A percentile compares a stretch with the other conserved stretches of the same genome.
These are phyloP conservation scores for Incumbomyces delicatus DNA, from an alignment of 2,329 filamentous ascomycete species.

Conservation along the genomic window DNA sequence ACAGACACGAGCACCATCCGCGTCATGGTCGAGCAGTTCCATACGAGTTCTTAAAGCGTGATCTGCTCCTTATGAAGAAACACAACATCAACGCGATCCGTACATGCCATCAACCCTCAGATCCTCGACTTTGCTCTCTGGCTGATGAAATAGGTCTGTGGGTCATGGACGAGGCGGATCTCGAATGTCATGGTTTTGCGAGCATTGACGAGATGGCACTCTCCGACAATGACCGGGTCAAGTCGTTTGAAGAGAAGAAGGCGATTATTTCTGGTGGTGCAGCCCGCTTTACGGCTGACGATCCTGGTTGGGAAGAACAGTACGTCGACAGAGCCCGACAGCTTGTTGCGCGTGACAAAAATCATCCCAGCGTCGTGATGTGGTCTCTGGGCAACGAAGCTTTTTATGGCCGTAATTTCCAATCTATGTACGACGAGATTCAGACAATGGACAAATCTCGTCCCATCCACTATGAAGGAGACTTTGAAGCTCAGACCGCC, in stretches of 20 bases:
- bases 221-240: not conserved
- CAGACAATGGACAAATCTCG: constrained; percentile 49
- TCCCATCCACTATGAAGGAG: constrained; percentile 58
- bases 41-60: constrained; percentile 49
- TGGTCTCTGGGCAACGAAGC: constrained; percentile 68
- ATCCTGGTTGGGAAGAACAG: constrained; percentile 39
- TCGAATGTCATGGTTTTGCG: constrained; percentile 29
- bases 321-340: constrained; percentile 60
- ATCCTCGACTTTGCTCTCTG: constrained; percentile 24
- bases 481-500: constrained; percentile 47
- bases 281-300: constrained; percentile 25
- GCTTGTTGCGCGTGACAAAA: constrained; percentile 59
- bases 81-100: constrained; percentile 64
- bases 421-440: constrained; percentile 56
- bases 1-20: constrained; percentile 63
- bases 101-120: constrained; percentile 59
- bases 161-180: constrained; percentile 30
- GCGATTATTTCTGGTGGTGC: constrained; percentile 9
- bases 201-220: not conserved
- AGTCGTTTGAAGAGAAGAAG: constrained; percentile 1
- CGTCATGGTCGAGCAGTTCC: constrained; percentile 54
- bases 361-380: constrained; percentile 59
- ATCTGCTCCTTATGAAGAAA: constrained; percentile 58
- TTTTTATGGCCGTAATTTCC: constrained; percentile 60
- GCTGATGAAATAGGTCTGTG: constrained; percentile 29